Percentiles rank a stretch among this genome's conserved stretches.
Evolutionary conservation across 2,329 filamentous ascomycete species (phyloP).

Genomic region (Geoglossum cookeanum): DNA sequence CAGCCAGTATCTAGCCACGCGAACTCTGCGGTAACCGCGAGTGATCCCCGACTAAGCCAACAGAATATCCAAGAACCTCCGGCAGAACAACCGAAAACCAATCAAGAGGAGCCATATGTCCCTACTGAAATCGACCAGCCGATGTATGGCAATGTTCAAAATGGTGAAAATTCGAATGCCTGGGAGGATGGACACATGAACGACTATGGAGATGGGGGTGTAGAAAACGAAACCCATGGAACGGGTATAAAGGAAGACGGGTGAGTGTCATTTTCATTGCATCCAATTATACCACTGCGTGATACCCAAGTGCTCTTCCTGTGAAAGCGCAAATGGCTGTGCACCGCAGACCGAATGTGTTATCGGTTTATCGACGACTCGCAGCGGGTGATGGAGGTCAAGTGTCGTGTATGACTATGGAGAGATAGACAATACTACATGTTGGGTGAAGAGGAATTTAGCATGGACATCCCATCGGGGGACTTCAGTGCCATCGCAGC

Average conservation of each 20-base stretch:
- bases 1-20: constrained; percentile 19
- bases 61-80: background rate
- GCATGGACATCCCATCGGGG: background rate
- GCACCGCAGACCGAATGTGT: background rate
- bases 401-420: background rate
- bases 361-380: background rate
- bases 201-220: background rate
- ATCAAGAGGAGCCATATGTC: background rate
- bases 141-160: constrained; percentile 7
- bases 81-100: background rate
- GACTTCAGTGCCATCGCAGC: background rate
- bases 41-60: background rate
- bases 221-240: constrained; percentile 22
- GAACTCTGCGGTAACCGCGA: constrained; percentile 16
- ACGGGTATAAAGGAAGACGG: constrained; percentile 78
- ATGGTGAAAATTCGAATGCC: constrained; percentile 1
- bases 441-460: background rate
- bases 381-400: background rate
- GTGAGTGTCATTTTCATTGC: constrained; percentile 39
- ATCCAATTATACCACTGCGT: constrained; percentile 7
- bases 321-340: background rate
- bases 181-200: constrained; percentile 3
- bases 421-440: background rate
- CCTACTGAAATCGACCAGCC: constrained; percentile 1
- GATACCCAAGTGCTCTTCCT: constrained; percentile 4